Evolutionary conservation across 441 rosid species (phyloP), one percentile per base, ranked within the genome.

Genomic region (Cnidoscolus chayamansa): DNA sequence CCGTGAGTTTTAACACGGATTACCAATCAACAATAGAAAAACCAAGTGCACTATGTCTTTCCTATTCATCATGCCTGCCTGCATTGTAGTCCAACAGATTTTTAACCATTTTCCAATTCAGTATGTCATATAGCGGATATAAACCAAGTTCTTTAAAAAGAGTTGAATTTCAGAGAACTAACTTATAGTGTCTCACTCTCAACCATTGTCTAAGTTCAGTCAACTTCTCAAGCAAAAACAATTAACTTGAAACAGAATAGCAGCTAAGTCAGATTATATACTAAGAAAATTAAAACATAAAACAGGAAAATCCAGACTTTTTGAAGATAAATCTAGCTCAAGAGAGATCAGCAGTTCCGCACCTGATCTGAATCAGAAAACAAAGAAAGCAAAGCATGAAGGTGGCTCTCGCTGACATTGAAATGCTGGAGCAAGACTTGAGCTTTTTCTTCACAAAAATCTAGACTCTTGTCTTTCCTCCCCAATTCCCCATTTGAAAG

Each of bases 331-430:
- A 48, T 73, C 11, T 19, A 74, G 10, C 68, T 31, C 51, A 63
- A 62, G 63, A 65, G 62, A 54, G n/a, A 65, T 17, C 11, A 60
- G 74, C 35, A 81, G 60, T 64, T 55, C 12, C 58, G 60, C 67
- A 90, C 97, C 98, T 90, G 90, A 79, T 90, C 89, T 72, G 92
- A 89, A 75, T 85, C 89, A 51, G 81, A 79, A 81, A 90, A 87
- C 49, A 86, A 73, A 73, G 93, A 83, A 71, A 94, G 95, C 83
- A 91, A 78, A 72, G 91, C 92, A 80, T 88, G 93, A 78, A 89
- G 94, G 83, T 92, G 96, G 74, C 90, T 91, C 86, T 89, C 76
- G 85, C 97, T 93, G 77, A 95, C 92, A 80, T 92, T 92, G 84
- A 91, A 92, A 85, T 91, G 91, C 79, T 91, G 92, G 80, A 90